These are phyloP conservation scores for Yarrowia hollandica DNA, from an alignment of 805 yeast species.

Conservation along the genomic window DNA sequence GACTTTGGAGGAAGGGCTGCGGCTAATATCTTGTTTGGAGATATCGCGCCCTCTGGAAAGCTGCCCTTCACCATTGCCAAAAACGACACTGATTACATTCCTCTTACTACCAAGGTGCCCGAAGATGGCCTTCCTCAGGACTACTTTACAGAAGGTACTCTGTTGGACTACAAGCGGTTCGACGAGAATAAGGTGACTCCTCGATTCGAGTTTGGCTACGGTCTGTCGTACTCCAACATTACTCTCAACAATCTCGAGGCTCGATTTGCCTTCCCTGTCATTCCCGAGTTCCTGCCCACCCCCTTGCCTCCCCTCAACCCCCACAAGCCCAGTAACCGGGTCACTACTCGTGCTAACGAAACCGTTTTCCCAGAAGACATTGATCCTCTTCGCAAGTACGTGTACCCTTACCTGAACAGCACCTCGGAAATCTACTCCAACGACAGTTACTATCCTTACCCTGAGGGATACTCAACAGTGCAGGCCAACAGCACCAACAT, in stretches of 20 bases:
- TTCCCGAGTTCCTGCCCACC: conserved; percentile 49
- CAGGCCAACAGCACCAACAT: conserved; percentile 15
- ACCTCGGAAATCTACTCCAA: background rate
- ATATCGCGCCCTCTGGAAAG: conserved; percentile 61
- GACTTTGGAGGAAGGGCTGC: conserved; percentile 56
- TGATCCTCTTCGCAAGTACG: conserved; percentile 54
- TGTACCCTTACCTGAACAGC: conserved; percentile 48
- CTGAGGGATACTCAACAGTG: conserved; percentile 33
- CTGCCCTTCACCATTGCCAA: conserved; percentile 65
- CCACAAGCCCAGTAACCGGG: conserved; percentile 13
- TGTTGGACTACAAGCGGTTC: conserved; percentile 58
- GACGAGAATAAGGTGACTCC: conserved; percentile 58
- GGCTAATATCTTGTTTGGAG: conserved; percentile 61
- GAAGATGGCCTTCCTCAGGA: conserved; percentile 44
- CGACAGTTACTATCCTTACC: conserved; percentile 34
- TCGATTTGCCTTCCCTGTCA: conserved; percentile 46
- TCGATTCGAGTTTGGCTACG: conserved; percentile 62
- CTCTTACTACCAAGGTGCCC: conserved; percentile 46
- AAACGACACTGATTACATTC: conserved; percentile 50
- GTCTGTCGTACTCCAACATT: conserved; percentile 55
- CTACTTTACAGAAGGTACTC: conserved; percentile 46
- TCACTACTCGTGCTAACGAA: conserved; percentile 41
- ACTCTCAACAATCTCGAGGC: conserved; percentile 45
- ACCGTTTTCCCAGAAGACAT: conserved; percentile 54
- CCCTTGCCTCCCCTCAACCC: conserved; percentile 34